Conservation (phyloP, 2,329 filamentous ascomycete genomes). For the Zarea fungicola region DNA sequence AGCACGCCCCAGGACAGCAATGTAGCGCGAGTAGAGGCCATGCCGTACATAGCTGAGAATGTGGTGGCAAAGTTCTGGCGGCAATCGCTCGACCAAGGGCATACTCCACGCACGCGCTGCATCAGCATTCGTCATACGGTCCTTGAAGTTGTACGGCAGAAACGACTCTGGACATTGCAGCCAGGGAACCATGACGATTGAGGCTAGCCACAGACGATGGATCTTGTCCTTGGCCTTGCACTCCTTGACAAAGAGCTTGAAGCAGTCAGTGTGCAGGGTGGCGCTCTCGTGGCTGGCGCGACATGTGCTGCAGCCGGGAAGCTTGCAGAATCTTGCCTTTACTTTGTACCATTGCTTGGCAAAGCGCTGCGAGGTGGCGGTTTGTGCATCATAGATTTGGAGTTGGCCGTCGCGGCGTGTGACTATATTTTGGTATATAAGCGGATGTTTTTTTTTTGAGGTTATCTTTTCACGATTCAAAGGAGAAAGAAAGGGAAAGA, state of each 20-base stretch:
- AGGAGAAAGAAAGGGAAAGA: no score
- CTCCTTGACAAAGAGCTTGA: slow-evolving; percentile 7
- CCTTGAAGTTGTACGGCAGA: slow-evolving; percentile 1
- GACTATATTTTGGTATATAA: no score
- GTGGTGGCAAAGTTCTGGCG: not conserved
- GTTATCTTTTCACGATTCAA: no score
- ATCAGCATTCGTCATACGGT: slow-evolving; percentile 1
- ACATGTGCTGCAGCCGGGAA: not conserved
- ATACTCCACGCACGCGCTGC: not conserved
- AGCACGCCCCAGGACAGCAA: slow-evolving; percentile 8
- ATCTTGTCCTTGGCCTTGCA: slow-evolving; percentile 5
- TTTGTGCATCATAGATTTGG: slow-evolving; percentile 4
- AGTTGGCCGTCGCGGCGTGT: slow-evolving; percentile 1
- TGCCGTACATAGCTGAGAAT: not conserved
- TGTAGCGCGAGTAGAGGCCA: not conserved
- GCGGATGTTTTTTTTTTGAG: no score
- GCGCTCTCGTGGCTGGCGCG: slow-evolving; percentile 1
- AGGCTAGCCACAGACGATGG: slow-evolving; percentile 7
- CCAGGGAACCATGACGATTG: slow-evolving; percentile 5
- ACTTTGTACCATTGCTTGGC: slow-evolving; percentile 8
- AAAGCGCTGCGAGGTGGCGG: not conserved
- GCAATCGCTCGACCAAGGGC: not conserved
- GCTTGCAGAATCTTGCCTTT: slow-evolving; percentile 4
- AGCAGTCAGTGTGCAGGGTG: slow-evolving; percentile 5
- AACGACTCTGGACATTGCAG: not conserved